Conservation (phyloP, 139 green algal genomes). For the Yamagishiella unicocca region DNA sequence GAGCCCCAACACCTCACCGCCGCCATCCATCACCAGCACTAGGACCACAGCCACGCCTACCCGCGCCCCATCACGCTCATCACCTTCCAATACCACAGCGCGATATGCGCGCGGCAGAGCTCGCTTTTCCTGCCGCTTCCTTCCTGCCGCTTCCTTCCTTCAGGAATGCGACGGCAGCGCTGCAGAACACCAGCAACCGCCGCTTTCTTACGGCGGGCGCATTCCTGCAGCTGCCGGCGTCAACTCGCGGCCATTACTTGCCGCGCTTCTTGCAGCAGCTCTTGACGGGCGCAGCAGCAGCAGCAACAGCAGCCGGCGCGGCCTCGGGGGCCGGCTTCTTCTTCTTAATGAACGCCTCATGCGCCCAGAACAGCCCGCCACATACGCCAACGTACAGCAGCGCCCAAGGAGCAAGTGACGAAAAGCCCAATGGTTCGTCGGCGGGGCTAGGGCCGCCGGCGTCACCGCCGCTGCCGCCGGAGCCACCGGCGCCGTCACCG, state of each 20-base stretch:
- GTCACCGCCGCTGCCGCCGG: not conserved
- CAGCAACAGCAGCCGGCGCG: not conserved
- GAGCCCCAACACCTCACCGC: too few relatives aligned
- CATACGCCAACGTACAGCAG: constrained; percentile 15
- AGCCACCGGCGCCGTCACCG: not conserved
- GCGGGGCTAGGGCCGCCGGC: not conserved
- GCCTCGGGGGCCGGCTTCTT: not conserved
- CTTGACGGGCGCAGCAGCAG: constrained; percentile 1
- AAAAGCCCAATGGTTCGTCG: constrained; percentile 27
- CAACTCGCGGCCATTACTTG: constrained; percentile 5
- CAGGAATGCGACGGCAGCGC: too few relatives aligned
- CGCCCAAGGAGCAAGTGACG: not conserved
- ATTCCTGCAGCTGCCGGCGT: too few relatives aligned
- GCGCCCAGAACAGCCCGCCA: not conserved
- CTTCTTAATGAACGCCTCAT: not conserved
- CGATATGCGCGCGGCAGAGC: too few relatives aligned
- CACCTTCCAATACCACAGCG: too few relatives aligned
- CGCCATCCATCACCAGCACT: too few relatives aligned
- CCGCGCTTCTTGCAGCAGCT: constrained; percentile 21
- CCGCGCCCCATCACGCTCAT: too few relatives aligned
- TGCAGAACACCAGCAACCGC: too few relatives aligned
- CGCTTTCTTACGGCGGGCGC: too few relatives aligned
- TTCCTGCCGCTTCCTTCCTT: too few relatives aligned
- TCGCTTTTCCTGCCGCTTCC: too few relatives aligned
- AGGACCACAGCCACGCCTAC: too few relatives aligned